Evolutionary conservation across 2,329 filamentous ascomycete species (phyloP).

Genomic region (Verticillium nonalfalfae): DNA sequence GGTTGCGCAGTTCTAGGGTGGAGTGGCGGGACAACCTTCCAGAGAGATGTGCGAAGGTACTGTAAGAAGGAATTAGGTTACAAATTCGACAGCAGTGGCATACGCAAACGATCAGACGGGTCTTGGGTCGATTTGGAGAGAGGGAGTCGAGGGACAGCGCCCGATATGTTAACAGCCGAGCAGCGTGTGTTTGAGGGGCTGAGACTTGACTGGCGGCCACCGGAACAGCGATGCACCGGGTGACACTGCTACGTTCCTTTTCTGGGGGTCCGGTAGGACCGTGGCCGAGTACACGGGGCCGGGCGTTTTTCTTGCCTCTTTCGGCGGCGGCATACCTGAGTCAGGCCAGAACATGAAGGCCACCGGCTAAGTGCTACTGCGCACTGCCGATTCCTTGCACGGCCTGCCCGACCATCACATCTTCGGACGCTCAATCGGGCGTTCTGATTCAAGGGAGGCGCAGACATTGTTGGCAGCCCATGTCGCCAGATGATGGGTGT

Average conservation of each 20-base stretch:
- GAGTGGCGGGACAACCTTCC: constrained; percentile 84
- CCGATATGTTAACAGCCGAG: constrained; percentile 68
- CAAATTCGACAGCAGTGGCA: constrained; percentile 90
- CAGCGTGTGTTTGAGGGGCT: constrained; percentile 73
- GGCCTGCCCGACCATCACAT: neutral
- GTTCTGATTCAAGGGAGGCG: no score
- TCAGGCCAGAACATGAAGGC: neutral
- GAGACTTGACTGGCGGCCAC: constrained; percentile 59
- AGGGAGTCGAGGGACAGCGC: constrained; percentile 37
- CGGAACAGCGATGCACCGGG: constrained; percentile 62
- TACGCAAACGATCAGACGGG: constrained; percentile 61
- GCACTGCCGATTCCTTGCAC: neutral
- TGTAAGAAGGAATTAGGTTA: constrained; percentile 64
- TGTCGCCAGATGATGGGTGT: no score
- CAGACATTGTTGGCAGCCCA: no score
- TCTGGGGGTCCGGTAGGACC: neutral
- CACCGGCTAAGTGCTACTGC: neutral
- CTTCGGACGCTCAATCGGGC: no score
- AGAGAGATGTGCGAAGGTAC: constrained; percentile 77
- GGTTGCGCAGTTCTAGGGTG: constrained; percentile 87
- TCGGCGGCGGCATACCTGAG: neutral
- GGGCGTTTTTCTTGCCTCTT: neutral
- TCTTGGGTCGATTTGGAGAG: constrained; percentile 67
- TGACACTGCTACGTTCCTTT: constrained; percentile 22
- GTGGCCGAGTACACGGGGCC: neutral